Percentiles rank a stretch among this genome's conserved stretches.
Evolutionary conservation across 495 filamentous ascomycete genomes (phyloP).

Genomic region (Penicillium lividum): DNA sequence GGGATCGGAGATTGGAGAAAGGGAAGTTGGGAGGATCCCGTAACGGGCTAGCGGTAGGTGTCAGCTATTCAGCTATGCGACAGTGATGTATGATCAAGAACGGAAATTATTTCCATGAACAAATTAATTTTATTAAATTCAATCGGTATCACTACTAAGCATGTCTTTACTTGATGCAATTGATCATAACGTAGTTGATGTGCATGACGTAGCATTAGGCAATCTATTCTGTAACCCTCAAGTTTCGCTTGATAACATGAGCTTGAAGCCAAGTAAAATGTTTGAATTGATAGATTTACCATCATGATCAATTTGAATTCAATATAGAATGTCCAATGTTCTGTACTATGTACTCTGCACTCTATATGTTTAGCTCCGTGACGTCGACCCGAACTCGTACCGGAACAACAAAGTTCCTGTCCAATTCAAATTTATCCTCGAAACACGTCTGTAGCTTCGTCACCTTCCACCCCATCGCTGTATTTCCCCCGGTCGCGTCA

Average conservation of each 20-base stretch:
- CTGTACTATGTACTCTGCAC: background rate
- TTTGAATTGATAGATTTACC: background rate
- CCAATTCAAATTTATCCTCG: slow-evolving; percentile 46
- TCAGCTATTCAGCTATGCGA: background rate
- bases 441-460: background rate
- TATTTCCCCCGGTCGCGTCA: slow-evolving; percentile 1
- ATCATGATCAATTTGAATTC: background rate
- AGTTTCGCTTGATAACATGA: background rate
- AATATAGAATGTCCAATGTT: background rate
- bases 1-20: slow-evolving; percentile 10
- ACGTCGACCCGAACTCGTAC: slow-evolving; percentile 18
- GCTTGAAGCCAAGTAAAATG: background rate
- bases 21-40: slow-evolving; percentile 8
- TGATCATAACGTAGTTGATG: background rate
- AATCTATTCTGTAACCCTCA: background rate
- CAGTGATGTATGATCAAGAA: background rate
- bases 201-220: background rate
- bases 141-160: background rate
- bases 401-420: slow-evolving; percentile 43
- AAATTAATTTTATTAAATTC: background rate
- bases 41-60: slow-evolving; percentile 7
- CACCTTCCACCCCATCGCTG: slow-evolving; percentile 9
- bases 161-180: background rate
- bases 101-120: background rate
- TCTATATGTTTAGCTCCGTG: background rate